Evolutionary conservation across 352 stramenopile species (phyloP), one percentile per base, ranked within the genome.

Genomic region (Paralagenidium karlingii): DNA sequence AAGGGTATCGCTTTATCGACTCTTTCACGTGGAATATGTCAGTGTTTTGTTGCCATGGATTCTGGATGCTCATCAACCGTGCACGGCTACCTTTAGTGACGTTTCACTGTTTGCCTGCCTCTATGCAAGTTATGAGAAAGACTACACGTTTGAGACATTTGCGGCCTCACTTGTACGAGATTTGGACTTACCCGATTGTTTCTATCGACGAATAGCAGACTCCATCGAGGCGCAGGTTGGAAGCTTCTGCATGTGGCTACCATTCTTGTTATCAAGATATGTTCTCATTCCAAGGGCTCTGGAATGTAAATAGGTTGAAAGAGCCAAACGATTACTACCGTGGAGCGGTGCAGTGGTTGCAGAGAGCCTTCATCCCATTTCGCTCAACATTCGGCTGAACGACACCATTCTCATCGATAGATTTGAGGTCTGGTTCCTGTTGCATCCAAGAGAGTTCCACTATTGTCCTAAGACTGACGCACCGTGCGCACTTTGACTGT

Each of bases 1-100:
- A 88, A 43, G 75, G 75, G 10, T 82, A 81, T 41, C 68, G 75
- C 28, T 88, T 82, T 60, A 82, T 88, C 32, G 75, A 88, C 38
- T 84, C 70, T 18, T 81, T 88, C 37, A 70, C 60, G 22, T 85
- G 70, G 70, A 88, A 85, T 40, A 34, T 82, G 64, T 85, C 58
- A 21, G 55, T 52, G 16, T 6, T 9, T 8, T n/a, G n/a, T n/a
- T n/a, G n/a, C n/a, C n/a, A n/a, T n/a, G n/a, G n/a, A n/a, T n/a
- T n/a, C n/a, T n/a, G n/a, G n/a, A n/a, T n/a, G 20, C 20, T 41
- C 36, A 8, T 8, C 22, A 41, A 24, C 3, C 22, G 6, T 38
- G 34, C 12, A 32, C 41, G 15, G 33, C 7, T 15, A 40, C 47
- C 15, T 51, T n/a, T 34, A 43, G 10, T 34, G 19, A 24, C 12